Percentiles rank a stretch among this genome's conserved stretches.
These are phyloP conservation scores for Halocafeteria seosinensis DNA, from an alignment of 108 stramenopile genomes.

Conservation along the genomic window DNA sequence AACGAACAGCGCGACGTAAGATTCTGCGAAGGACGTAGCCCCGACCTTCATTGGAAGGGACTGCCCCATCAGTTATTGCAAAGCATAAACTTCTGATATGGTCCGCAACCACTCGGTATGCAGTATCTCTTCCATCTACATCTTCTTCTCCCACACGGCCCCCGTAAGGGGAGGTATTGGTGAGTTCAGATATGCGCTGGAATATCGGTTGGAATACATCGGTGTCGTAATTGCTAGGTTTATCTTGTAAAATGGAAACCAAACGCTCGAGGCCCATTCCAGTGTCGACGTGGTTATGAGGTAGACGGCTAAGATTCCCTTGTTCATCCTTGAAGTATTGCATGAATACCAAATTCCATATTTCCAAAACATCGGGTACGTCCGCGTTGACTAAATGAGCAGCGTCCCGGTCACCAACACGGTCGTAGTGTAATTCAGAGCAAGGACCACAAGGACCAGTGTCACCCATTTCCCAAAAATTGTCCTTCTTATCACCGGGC, in stretches of 20 bases:
- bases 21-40: conserved; percentile 90
- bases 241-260: conserved; percentile 74
- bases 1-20: conserved; percentile 82
- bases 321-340: conserved; percentile 91
- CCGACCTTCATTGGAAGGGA: conserved; percentile 87
- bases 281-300: conserved; percentile 91
- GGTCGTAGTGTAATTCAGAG: conserved; percentile 93
- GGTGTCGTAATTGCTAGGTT: conserved; percentile 89
- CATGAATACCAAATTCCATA: conserved; percentile 98
- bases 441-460: conserved; percentile 98
- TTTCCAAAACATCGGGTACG: conserved; percentile 78
- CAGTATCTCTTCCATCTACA: conserved; percentile 75
- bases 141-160: conserved; percentile 82
- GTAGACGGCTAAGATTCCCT: conserved; percentile 59
- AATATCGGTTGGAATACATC: conserved; percentile 91
- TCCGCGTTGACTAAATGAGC: conserved; percentile 81
- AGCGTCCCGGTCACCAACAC: conserved; percentile 88
- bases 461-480: conserved; percentile 99
- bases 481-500: conserved; percentile 79
- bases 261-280: conserved; percentile 99
- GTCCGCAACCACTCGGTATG: conserved; percentile 96
- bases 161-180: conserved; percentile 58
- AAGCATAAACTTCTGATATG: conserved; percentile 86
- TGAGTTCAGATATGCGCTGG: conserved; percentile 53
- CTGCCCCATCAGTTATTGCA: conserved; percentile 94